Percentiles rank a stretch among this genome's conserved stretches.
Conservation (phyloP, 2,329 filamentous ascomycete genomes). For the Xylaria sp. region DNA sequence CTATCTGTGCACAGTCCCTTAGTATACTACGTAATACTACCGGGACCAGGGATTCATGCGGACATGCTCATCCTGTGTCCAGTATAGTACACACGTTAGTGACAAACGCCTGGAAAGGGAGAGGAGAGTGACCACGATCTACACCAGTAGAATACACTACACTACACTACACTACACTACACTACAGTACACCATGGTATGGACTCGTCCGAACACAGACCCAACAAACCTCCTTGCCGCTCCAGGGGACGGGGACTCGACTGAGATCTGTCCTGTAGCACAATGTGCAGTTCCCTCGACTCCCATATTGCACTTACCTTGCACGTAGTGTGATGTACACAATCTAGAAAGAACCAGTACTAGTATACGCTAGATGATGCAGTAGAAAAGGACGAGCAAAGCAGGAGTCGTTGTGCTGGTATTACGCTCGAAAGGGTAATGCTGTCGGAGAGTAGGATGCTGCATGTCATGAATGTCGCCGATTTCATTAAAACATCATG, state of each 20-base stretch:
- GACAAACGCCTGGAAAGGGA: neutral
- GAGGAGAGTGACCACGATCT: neutral
- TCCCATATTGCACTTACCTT: neutral
- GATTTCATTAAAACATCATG: neutral
- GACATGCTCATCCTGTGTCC: neutral
- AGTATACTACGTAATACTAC: neutral
- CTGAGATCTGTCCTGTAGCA: neutral
- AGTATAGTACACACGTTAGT: neutral
- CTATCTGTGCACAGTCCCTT: neutral
- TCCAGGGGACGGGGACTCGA: no score
- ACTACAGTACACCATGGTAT: no score
- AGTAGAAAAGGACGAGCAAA: neutral
- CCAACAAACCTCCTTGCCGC: no score
- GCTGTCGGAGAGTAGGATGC: conserved; percentile 2
- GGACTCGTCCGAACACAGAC: no score
- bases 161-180: no score
- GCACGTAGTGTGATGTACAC: neutral
- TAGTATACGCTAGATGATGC: neutral
- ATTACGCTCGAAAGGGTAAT: conserved; percentile 9
- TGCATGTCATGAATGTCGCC: neutral
- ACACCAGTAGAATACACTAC: neutral
- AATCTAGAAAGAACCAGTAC: neutral
- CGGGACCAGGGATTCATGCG: neutral
- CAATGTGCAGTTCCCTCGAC: neutral
- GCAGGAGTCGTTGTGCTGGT: neutral